Evolutionary conservation across 345 rosid species (phyloP).

Genomic region (Acer campestre): DNA sequence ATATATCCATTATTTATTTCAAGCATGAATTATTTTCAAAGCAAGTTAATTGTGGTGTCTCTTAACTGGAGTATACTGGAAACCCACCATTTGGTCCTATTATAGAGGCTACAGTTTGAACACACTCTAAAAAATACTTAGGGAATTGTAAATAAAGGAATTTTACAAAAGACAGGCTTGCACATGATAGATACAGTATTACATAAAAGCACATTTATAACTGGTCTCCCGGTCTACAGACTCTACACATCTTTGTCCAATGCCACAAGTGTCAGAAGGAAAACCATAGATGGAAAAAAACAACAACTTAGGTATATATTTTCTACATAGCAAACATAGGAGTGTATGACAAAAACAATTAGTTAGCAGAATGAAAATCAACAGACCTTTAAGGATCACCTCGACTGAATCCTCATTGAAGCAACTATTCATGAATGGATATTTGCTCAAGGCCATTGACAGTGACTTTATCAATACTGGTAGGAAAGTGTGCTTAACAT

Average conservation of each 20-base stretch:
- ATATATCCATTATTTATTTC: too few relatives aligned
- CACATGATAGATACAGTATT: too few relatives aligned
- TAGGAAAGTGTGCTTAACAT: conserved; percentile 81
- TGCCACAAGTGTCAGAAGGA: not conserved
- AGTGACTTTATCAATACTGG: conserved; percentile 82
- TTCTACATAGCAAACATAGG: not conserved
- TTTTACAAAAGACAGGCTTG: too few relatives aligned
- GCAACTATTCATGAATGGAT: conserved; percentile 84
- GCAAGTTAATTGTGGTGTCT: too few relatives aligned
- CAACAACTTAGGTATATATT: not conserved
- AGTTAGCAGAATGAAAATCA: conserved; percentile 8
- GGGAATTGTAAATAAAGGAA: too few relatives aligned
- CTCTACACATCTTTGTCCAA: not conserved
- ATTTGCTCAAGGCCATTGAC: conserved; percentile 78
- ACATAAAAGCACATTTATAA: not conserved
- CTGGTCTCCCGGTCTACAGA: not conserved
- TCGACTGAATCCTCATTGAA: conserved; percentile 77
- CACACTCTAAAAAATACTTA: too few relatives aligned
- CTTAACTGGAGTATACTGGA: too few relatives aligned
- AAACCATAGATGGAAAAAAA: too few relatives aligned
- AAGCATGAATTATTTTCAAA: too few relatives aligned
- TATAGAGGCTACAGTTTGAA: too few relatives aligned
- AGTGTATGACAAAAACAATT: not conserved
- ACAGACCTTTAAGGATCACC: conserved; percentile 73
- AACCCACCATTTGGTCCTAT: too few relatives aligned